A percentile compares a stretch with the other conserved stretches of the same genome.
Evolutionary conservation across 2,329 filamentous ascomycete species (phyloP).

Genomic region (Aspergillus thermomutatus): DNA sequence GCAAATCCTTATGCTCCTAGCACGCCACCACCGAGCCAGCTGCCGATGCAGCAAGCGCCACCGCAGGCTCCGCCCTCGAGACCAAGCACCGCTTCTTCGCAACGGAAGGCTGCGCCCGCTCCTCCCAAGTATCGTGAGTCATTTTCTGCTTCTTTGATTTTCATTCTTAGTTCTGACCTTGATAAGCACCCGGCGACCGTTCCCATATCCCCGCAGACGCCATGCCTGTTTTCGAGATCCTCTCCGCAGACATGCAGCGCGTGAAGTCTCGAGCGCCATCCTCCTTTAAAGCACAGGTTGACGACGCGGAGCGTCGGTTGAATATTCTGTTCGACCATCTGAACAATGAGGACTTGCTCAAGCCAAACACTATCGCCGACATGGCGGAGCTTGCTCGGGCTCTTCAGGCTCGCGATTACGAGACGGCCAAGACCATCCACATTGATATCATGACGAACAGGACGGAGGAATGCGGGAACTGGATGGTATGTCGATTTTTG

Average conservation of each 20-base stretch:
- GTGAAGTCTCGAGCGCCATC: conserved; percentile 81
- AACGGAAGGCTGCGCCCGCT: conserved; percentile 46
- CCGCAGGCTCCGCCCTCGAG: conserved; percentile 41
- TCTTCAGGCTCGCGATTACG: conserved; percentile 67
- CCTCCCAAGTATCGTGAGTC: conserved; percentile 67
- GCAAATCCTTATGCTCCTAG: conserved; percentile 45
- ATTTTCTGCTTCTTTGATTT: not conserved
- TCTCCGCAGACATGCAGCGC: conserved; percentile 80
- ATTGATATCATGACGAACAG: conserved; percentile 73
- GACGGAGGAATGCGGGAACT: conserved; percentile 76
- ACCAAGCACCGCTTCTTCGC: conserved; percentile 50
- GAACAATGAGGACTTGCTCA: conserved; percentile 90
- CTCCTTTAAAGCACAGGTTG: conserved; percentile 84
- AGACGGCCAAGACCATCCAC: conserved; percentile 64
- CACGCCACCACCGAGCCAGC: conserved; percentile 44
- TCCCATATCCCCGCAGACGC: conserved; percentile 80
- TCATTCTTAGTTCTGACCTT: conserved; percentile 12
- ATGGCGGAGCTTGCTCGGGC: conserved; percentile 56
- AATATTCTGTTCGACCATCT: conserved; percentile 94
- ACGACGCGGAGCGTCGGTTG: conserved; percentile 89
- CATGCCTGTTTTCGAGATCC: conserved; percentile 74
- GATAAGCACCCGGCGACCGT: conserved; percentile 67
- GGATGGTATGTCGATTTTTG: conserved; percentile 67
- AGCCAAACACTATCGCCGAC: conserved; percentile 61
- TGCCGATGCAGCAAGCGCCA: conserved; percentile 27